Percentiles rank a stretch among this genome's conserved stretches.
Evolutionary conservation across 805 yeast genomes (phyloP).

Genomic region (Priceomyces fermenticarens): DNA sequence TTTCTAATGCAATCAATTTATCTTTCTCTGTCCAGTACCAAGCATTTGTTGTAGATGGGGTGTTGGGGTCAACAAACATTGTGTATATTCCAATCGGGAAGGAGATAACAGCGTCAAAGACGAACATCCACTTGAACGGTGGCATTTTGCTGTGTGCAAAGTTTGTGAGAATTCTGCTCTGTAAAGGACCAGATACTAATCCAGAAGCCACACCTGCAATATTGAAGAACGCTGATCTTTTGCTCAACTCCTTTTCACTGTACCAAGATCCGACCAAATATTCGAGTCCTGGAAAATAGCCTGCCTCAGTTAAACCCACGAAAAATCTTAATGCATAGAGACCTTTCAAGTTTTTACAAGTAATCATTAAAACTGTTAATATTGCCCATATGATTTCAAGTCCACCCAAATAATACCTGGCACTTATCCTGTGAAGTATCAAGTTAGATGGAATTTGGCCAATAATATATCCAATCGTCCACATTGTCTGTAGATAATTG

Average conservation of each 20-base stretch:
- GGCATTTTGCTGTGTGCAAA: constrained; percentile 19
- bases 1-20: constrained; percentile 44
- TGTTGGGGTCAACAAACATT: constrained; percentile 30
- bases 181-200: constrained; percentile 32
- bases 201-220: constrained; percentile 25
- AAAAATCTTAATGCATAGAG: constrained; percentile 32
- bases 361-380: constrained; percentile 24
- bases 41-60: constrained; percentile 33
- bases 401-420: constrained; percentile 34
- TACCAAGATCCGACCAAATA: constrained; percentile 42
- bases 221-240: constrained; percentile 29
- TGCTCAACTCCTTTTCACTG: constrained; percentile 23
- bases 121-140: constrained; percentile 34
- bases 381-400: constrained; percentile 32
- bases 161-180: constrained; percentile 22
- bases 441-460: constrained; percentile 50
- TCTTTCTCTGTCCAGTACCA: constrained; percentile 28
- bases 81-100: constrained; percentile 32
- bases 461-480: constrained; percentile 51
- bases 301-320: constrained; percentile 46
- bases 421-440: constrained; percentile 32
- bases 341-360: constrained; percentile 18
- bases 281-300: constrained; percentile 58
- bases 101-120: constrained; percentile 31
- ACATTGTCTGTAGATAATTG: constrained; percentile 41